These are phyloP conservation scores for Effrenium voratum DNA, from an alignment of 73 alveolate genomes.

Conservation along the genomic window DNA sequence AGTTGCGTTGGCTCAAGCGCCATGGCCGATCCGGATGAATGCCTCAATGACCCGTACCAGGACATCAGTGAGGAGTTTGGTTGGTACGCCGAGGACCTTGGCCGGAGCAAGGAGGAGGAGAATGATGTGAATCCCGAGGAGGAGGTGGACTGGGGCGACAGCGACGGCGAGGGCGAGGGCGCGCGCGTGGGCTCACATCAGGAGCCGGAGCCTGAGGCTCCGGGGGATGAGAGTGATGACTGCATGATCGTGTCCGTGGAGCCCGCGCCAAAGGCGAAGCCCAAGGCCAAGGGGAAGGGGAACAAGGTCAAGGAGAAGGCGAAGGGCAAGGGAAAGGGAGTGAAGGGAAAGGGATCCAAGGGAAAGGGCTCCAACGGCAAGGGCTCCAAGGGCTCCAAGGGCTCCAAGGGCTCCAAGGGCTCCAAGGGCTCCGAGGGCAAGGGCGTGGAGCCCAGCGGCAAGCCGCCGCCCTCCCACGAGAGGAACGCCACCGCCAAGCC, in stretches of 20 bases:
- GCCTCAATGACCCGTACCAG: constrained; percentile 69
- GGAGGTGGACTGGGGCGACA: constrained; percentile 34
- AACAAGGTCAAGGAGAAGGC: constrained; percentile 7
- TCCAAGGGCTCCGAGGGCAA: neutral
- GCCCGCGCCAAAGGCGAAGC: neutral
- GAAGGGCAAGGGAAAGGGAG: neutral
- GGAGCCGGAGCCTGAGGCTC: constrained; percentile 7
- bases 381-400: neutral
- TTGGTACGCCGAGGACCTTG: neutral
- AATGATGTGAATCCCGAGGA: neutral
- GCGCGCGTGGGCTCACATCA: neutral
- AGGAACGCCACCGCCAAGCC: neutral
- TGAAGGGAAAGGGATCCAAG: constrained; percentile 30
- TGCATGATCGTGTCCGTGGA: constrained; percentile 21
- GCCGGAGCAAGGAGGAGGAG: constrained; percentile 11
- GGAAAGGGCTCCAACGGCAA: constrained; percentile 15
- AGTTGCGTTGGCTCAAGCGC: constrained; percentile 72
- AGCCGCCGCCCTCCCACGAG: neutral
- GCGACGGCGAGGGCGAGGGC: neutral
- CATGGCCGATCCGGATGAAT: neutral
- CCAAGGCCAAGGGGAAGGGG: constrained; percentile 29
- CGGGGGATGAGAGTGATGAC: constrained; percentile 1
- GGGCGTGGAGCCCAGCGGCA: neutral
- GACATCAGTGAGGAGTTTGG: constrained; percentile 19
- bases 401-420: neutral